Conservation (phyloP, 2,329 filamentous ascomycete genomes). For the Pseudocercospora cruenta region DNA sequence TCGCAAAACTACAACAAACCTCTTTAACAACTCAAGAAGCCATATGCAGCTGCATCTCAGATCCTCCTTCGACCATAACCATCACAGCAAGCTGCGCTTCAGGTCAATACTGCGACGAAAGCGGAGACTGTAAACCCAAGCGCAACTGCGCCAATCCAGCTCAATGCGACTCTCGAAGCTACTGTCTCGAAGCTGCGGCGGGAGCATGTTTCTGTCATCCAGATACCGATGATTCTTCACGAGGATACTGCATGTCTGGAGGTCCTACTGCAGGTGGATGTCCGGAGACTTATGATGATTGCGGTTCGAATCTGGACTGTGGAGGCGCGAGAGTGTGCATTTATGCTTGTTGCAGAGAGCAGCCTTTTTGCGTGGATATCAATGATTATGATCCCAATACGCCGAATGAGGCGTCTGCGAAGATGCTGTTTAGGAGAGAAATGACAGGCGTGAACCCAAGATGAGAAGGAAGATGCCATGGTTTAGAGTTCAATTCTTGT, state of each 20-base stretch:
- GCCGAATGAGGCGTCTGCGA: background rate
- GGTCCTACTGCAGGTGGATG: slow-evolving; percentile 17
- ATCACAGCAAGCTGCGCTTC: slow-evolving; percentile 11
- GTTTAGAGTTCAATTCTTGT: background rate
- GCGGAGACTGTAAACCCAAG: slow-evolving; percentile 10
- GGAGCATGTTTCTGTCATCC: slow-evolving; percentile 25
- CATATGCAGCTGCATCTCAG: slow-evolving; percentile 18
- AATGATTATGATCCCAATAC: slow-evolving; percentile 17
- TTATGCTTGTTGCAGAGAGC: slow-evolving; percentile 24
- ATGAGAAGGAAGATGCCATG: background rate
- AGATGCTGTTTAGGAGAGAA: background rate
- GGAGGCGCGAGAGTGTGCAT: slow-evolving; percentile 23
- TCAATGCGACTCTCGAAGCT: slow-evolving; percentile 18
- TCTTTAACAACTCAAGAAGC: background rate
- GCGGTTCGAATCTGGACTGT: slow-evolving; percentile 22
- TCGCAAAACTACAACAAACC: slow-evolving; percentile 4
- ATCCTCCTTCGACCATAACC: slow-evolving; percentile 4
- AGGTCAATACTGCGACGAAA: slow-evolving; percentile 9
- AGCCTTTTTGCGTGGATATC: slow-evolving; percentile 28
- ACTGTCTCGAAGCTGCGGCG: slow-evolving; percentile 20
- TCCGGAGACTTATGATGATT: slow-evolving; percentile 24
- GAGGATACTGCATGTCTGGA: slow-evolving; percentile 24
- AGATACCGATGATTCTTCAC: slow-evolving; percentile 19
- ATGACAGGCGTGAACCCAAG: background rate
- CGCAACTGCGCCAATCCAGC: slow-evolving; percentile 25